phyloP scores from a whole-genome alignment of 164 flowering plant genomes.

The Vitis labrusca region DNA sequence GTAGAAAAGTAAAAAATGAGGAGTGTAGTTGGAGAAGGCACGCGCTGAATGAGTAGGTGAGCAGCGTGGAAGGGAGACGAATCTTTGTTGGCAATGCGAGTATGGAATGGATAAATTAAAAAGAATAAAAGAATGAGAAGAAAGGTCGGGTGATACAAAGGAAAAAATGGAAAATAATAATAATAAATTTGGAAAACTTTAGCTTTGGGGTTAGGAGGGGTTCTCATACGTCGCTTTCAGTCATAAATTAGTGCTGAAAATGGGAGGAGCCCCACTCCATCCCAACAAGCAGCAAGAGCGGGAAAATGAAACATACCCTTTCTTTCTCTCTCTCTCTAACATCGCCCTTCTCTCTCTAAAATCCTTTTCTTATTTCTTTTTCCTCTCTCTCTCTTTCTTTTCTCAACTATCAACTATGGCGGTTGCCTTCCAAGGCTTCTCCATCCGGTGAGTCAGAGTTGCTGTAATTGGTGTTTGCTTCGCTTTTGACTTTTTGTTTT shows the following conservation, averaged over 20 bases:
- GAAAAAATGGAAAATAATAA: no score
- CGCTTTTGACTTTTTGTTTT: not conserved
- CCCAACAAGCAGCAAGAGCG: conserved; percentile 12
- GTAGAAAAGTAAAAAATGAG: no score
- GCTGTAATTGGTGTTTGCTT: not conserved
- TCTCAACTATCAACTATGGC: conserved; percentile 26
- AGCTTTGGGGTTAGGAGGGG: not conserved
- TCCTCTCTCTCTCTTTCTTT: not conserved
- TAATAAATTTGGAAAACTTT: no score
- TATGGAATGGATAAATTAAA: no score
- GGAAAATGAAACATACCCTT: conserved; percentile 19
- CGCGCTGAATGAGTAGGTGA: no score
- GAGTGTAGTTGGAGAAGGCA: no score
- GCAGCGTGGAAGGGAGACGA: no score
- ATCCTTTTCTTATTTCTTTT: not conserved
- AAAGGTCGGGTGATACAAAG: no score
- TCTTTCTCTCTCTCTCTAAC: conserved; percentile 3
- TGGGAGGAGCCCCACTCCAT: conserved; percentile 6
- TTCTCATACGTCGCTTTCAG: conserved; percentile 52
- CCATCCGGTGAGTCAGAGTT: conserved; percentile 44
- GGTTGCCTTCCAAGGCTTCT: conserved; percentile 42
- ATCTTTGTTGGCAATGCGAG: no score
- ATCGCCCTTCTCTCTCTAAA: not conserved
- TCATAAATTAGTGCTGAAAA: conserved; percentile 28
- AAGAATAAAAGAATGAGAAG: no score